A percentile compares a stretch with the other conserved stretches of the same genome.
Conservation (phyloP, 495 filamentous ascomycete genomes). For the Aspergillus avenaceus region DNA sequence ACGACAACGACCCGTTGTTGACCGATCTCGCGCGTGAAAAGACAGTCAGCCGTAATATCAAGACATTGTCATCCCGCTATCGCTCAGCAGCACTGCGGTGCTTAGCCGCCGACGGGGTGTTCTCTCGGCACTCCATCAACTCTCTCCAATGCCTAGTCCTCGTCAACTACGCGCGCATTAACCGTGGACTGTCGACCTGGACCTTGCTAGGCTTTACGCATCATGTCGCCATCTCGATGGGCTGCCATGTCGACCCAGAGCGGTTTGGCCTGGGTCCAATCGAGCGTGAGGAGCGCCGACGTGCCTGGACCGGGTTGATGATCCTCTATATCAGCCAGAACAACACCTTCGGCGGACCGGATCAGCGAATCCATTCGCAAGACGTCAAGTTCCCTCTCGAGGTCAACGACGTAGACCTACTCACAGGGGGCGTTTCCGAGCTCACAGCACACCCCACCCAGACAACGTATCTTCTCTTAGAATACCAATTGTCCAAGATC, state of each 20-base stretch:
- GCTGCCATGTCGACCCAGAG: conserved; percentile 45
- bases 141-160: conserved; percentile 45
- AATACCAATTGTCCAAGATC: conserved; percentile 37
- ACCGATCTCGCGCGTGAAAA: conserved; percentile 39
- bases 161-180: conserved; percentile 38
- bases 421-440: conserved; percentile 25
- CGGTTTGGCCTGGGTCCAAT: conserved; percentile 36
- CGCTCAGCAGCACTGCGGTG: conserved; percentile 42
- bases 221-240: conserved; percentile 45
- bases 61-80: conserved; percentile 37
- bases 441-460: conserved; percentile 35
- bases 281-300: conserved; percentile 43
- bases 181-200: conserved; percentile 39
- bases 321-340: conserved; percentile 44
- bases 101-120: conserved; percentile 39
- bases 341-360: conserved; percentile 27
- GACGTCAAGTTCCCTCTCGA: conserved; percentile 41
- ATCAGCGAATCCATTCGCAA: conserved; percentile 22
- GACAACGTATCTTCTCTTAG: conserved; percentile 45
- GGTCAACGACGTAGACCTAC: conserved; percentile 42
- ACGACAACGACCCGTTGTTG: conserved; percentile 40
- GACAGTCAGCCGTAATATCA: conserved; percentile 38
- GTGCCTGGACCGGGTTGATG: conserved; percentile 43
- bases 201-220: conserved; percentile 41
- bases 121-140: conserved; percentile 42